Evolutionary conservation across 1,284 basidiomycete genomes (phyloP).

Genomic region (Cryptococcus sp.): DNA sequence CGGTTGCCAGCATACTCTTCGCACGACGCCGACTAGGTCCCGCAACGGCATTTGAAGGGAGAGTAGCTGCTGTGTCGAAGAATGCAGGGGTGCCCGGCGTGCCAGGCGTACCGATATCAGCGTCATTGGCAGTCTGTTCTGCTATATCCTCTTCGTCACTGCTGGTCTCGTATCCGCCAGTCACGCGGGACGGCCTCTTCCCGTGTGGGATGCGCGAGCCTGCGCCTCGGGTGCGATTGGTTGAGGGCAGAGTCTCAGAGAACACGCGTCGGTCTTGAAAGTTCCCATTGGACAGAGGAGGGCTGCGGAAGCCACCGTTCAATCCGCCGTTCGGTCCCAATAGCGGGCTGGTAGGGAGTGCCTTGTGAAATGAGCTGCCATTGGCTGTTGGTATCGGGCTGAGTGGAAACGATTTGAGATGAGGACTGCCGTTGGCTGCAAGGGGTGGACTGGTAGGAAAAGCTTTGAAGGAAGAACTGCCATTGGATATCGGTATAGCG

Average conservation of each 20-base stretch:
- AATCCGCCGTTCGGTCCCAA: constrained; percentile 1
- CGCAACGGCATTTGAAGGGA: not conserved
- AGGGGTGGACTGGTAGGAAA: not conserved
- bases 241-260: constrained; percentile 21
- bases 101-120: constrained; percentile 1
- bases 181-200: constrained; percentile 33
- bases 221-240: constrained; percentile 7
- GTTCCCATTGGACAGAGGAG: too few species aligned
- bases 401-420: not conserved
- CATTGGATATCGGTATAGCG: not conserved
- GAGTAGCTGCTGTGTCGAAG: not conserved
- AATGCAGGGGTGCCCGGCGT: not conserved
- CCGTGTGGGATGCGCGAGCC: constrained; percentile 23
- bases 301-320: constrained; percentile 9
- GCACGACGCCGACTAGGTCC: constrained; percentile 24
- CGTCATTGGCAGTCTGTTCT: constrained; percentile 3
- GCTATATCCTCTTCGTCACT: constrained; percentile 26
- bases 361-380: not conserved
- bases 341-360: not conserved
- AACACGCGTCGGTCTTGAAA: constrained; percentile 27
- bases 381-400: not conserved
- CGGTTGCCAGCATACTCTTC: constrained; percentile 22
- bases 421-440: not conserved
- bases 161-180: constrained; percentile 46
- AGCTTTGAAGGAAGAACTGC: not conserved